Evolutionary conservation across 2,329 filamentous ascomycete species (phyloP).

Genomic region (Graphilbum ipis-grandicollis): DNA sequence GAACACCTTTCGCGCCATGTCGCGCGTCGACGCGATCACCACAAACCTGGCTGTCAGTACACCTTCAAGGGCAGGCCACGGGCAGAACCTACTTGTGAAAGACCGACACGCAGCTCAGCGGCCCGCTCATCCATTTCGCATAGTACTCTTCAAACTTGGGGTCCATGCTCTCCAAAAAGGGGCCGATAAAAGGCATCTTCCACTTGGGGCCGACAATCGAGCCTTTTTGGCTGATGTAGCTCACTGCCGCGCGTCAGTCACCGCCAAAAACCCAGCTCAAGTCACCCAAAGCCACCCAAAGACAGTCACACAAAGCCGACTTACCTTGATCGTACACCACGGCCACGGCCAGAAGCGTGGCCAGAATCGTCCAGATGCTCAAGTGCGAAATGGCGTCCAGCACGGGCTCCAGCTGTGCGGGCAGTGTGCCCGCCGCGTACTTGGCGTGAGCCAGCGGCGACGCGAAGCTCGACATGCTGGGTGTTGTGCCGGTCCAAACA

Average conservation of each 20-base stretch:
- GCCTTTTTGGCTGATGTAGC: constrained; percentile 59
- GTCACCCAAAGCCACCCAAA: background rate
- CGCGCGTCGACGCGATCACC: constrained; percentile 85
- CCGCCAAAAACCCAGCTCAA: no score
- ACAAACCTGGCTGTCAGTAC: no score
- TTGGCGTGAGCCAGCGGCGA: constrained; percentile 49
- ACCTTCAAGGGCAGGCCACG: no score
- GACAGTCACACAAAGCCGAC: background rate
- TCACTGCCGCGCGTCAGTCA: constrained; percentile 31
- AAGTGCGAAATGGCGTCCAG: constrained; percentile 39
- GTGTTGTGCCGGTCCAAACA: no score
- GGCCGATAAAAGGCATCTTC: constrained; percentile 83
- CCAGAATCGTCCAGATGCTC: constrained; percentile 42
- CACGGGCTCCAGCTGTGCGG: constrained; percentile 37
- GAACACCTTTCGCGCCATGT: constrained; percentile 92
- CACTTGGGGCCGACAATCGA: constrained; percentile 56
- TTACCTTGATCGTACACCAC: constrained; percentile 83
- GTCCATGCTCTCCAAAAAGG: constrained; percentile 81
- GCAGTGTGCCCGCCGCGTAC: constrained; percentile 28
- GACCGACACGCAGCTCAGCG: constrained; percentile 90
- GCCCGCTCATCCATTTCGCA: constrained; percentile 80
- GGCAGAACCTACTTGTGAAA: constrained; percentile 73
- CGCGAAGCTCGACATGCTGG: constrained; percentile 47
- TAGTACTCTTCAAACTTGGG: constrained; percentile 86
- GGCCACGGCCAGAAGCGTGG: constrained; percentile 53